These are phyloP conservation scores for Cytospora paraplurivora DNA, from an alignment of 2,329 filamentous ascomycete species.

Conservation along the genomic window DNA sequence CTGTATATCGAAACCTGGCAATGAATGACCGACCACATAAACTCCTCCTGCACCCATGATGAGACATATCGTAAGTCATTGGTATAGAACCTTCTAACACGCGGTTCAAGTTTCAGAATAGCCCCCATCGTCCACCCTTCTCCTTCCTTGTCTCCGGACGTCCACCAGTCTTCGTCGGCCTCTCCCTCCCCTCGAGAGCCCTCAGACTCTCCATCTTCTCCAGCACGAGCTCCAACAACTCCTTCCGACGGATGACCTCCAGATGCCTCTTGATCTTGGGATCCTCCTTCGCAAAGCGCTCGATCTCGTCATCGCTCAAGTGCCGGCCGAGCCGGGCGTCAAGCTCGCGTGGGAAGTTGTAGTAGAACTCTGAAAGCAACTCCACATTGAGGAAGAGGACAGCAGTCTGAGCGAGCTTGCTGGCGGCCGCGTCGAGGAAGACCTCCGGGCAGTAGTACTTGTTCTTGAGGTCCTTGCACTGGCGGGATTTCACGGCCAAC, in stretches of 20 bases:
- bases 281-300: constrained; percentile 90
- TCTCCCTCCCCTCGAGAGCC: constrained; percentile 76
- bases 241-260: constrained; percentile 89
- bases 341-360: constrained; percentile 92
- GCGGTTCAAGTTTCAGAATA: constrained; percentile 15
- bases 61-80: constrained; percentile 17
- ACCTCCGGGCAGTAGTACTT: constrained; percentile 97
- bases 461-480: constrained; percentile 80
- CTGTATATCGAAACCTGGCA: not conserved
- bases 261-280: constrained; percentile 85
- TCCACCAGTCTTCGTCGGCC: constrained; percentile 46
- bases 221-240: constrained; percentile 87
- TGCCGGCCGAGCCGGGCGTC: constrained; percentile 83
- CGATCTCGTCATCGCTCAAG: constrained; percentile 76
- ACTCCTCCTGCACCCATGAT: constrained; percentile 1
- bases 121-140: constrained; percentile 26
- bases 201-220: constrained; percentile 93
- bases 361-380: constrained; percentile 94
- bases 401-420: constrained; percentile 91
- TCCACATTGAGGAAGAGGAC: constrained; percentile 98
- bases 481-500: constrained; percentile 83
- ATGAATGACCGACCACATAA: constrained; percentile 5
- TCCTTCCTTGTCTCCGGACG: constrained; percentile 35
- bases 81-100: constrained; percentile 8
- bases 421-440: constrained; percentile 95